A percentile compares a stretch with the other conserved stretches of the same genome.
phyloP scores from a whole-genome alignment of 2,329 filamentous ascomycete genomes.

The Teratosphaeria gauchensis region DNA sequence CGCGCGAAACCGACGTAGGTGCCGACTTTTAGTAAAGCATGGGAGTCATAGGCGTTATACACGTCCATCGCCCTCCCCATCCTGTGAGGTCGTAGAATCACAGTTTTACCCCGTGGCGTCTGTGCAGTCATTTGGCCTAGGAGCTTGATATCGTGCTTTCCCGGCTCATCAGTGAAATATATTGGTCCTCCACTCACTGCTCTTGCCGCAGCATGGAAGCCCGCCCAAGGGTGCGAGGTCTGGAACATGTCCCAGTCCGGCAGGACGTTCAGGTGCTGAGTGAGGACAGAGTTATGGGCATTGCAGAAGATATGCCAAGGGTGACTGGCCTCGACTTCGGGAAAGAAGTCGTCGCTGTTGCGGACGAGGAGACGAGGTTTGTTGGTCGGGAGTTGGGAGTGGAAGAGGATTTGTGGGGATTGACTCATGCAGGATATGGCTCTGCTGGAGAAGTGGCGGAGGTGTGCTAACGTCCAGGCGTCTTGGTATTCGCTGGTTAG shows the following conservation, averaged over 20 bases:
- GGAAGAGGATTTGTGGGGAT: conserved; percentile 75
- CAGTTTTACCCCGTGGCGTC: conserved; percentile 61
- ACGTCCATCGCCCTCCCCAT: conserved; percentile 62
- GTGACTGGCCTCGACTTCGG: conserved; percentile 67
- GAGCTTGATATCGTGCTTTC: conserved; percentile 64
- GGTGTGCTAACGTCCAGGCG: conserved; percentile 69
- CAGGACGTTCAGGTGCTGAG: conserved; percentile 73
- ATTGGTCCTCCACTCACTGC: conserved; percentile 87
- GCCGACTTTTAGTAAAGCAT: conserved; percentile 63
- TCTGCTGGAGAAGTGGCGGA: conserved; percentile 67
- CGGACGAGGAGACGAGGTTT: conserved; percentile 65
- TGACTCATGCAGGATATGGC: conserved; percentile 94
- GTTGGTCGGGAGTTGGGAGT: conserved; percentile 69
- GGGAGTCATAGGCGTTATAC: conserved; percentile 67
- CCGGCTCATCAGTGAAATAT: conserved; percentile 86
- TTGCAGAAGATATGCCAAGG: conserved; percentile 95
- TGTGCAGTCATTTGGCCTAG: conserved; percentile 72
- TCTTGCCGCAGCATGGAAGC: conserved; percentile 81
- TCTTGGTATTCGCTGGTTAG: conserved; percentile 72
- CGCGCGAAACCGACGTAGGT: conserved; percentile 62
- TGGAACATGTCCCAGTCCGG: conserved; percentile 79
- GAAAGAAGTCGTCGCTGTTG: conserved; percentile 90
- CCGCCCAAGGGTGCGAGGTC: conserved; percentile 58
- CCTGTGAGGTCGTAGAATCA: conserved; percentile 70
- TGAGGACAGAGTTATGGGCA: conserved; percentile 77